Percentiles rank a stretch among this genome's conserved stretches.
These are phyloP conservation scores for Helicocarpus griseus DNA, from an alignment of 2,329 filamentous ascomycete genomes.

Conservation along the genomic window DNA sequence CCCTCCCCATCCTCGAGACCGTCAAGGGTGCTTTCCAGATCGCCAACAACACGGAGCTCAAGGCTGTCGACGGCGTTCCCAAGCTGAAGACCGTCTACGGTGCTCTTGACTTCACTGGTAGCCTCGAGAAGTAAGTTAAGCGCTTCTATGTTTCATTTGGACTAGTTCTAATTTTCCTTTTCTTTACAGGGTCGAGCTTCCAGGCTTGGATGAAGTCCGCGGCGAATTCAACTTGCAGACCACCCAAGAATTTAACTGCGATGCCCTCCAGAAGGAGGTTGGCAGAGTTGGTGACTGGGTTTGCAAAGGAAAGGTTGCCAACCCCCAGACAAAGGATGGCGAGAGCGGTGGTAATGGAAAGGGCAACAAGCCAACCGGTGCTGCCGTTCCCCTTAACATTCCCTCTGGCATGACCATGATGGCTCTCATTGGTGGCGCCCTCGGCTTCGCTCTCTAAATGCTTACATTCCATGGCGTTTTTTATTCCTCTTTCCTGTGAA, in stretches of 20 bases:
- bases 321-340: slow-evolving; percentile 30
- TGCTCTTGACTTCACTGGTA: slow-evolving; percentile 75
- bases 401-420: slow-evolving; percentile 33
- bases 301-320: slow-evolving; percentile 29
- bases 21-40: slow-evolving; percentile 75
- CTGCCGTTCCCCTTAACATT: slow-evolving; percentile 28
- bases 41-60: slow-evolving; percentile 77
- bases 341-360: slow-evolving; percentile 22
- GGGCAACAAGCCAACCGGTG: slow-evolving; percentile 22
- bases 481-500: slow-evolving; percentile 1
- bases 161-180: neutral
- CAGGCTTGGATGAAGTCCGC: slow-evolving; percentile 55
- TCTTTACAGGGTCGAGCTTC: slow-evolving; percentile 55
- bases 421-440: slow-evolving; percentile 35
- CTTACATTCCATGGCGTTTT: slow-evolving; percentile 1
- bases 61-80: slow-evolving; percentile 56
- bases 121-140: slow-evolving; percentile 65
- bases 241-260: slow-evolving; percentile 54
- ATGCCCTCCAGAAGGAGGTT: slow-evolving; percentile 33
- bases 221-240: slow-evolving; percentile 63
- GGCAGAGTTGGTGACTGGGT: slow-evolving; percentile 38
- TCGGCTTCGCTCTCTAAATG: slow-evolving; percentile 37
- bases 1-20: slow-evolving; percentile 56
- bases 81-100: slow-evolving; percentile 61
- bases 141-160: neutral